A percentile compares a stretch with the other conserved stretches of the same genome.
These are phyloP conservation scores for Phaeosphaeria sp. DNA, from an alignment of 2,329 filamentous ascomycete genomes.

Conservation along the genomic window DNA sequence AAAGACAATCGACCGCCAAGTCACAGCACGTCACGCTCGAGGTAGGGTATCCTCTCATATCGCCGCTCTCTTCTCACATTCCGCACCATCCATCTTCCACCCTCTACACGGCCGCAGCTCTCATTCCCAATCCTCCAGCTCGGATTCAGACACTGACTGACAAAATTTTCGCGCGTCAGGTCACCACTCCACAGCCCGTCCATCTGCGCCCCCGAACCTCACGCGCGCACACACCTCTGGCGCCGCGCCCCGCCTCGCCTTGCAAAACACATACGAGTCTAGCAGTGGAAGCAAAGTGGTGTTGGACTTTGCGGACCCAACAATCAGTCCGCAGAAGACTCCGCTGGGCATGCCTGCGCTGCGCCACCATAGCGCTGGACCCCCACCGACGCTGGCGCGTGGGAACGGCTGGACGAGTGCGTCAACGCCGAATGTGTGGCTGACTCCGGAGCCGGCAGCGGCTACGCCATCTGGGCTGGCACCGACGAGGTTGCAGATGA, in stretches of 20 bases:
- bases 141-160: conserved; percentile 9
- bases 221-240: not conserved
- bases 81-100: conserved; percentile 6
- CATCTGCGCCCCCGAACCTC: not conserved
- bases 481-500: conserved; percentile 31
- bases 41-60: conserved; percentile 15
- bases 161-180: conserved; percentile 8
- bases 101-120: not conserved
- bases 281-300: conserved; percentile 20
- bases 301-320: conserved; percentile 32
- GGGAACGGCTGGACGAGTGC: conserved; percentile 2
- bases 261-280: conserved; percentile 21
- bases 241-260: not conserved
- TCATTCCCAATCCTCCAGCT: not conserved
- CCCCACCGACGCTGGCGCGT: not conserved
- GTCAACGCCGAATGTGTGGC: not conserved
- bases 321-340: conserved; percentile 8
- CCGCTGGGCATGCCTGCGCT: conserved; percentile 1
- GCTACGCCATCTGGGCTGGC: not conserved
- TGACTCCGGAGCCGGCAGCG: not conserved
- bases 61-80: conserved; percentile 1
- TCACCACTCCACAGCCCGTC: conserved; percentile 11
- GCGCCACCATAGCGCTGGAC: not conserved
- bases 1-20: not conserved
- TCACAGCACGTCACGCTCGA: conserved; percentile 17